Conservation (phyloP, 345 rosid genomes). For the Salix suchowensis region DNA sequence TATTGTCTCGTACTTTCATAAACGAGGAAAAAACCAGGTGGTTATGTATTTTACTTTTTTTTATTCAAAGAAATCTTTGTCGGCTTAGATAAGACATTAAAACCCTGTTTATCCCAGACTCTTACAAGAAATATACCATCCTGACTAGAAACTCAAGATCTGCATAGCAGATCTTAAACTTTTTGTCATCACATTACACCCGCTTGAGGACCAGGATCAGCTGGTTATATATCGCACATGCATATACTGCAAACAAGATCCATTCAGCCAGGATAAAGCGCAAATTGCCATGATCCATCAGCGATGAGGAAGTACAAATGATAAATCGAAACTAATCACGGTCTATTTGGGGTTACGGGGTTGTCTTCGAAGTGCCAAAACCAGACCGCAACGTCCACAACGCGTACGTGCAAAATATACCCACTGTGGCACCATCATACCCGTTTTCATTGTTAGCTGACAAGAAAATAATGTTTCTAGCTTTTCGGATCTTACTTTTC, state of each 20-base stretch:
- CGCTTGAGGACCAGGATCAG: no score
- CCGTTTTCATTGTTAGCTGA: neutral
- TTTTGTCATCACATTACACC: no score
- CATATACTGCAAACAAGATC: neutral
- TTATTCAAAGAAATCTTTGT: no score
- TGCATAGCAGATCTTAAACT: no score
- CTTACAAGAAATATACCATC: no score
- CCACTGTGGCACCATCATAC: neutral
- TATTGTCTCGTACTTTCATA: neutral
- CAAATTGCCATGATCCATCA: neutral
- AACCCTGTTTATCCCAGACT: no score
- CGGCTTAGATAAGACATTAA: accelerated
- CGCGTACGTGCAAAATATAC: neutral
- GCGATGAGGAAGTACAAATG: neutral
- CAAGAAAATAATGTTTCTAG: no score
- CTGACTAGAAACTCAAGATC: no score
- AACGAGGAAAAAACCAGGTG: neutral
- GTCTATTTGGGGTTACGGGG: neutral
- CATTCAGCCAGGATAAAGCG: neutral
- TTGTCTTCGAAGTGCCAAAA: neutral
- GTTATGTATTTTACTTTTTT: neutral
- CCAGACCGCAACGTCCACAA: neutral
- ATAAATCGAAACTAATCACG: neutral
- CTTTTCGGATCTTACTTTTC: no score
- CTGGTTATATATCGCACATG: neutral